A percentile compares a stretch with the other conserved stretches of the same genome.
Evolutionary conservation across 768 basidiomycete species (phyloP).

Genomic region (Royoungia palumana): DNA sequence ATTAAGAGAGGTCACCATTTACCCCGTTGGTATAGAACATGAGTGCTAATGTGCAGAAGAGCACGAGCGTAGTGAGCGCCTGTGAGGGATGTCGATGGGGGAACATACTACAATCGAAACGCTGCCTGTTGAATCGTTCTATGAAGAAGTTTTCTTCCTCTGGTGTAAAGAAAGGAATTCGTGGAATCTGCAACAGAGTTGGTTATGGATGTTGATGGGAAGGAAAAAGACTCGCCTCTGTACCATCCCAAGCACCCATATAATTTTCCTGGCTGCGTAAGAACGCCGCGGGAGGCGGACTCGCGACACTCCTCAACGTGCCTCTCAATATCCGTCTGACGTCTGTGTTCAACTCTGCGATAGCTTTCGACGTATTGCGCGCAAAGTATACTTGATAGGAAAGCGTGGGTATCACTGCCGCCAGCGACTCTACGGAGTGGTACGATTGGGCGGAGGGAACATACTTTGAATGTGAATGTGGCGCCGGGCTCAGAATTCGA

Average conservation of each 20-base stretch:
- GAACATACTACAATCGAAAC: slow-evolving; percentile 60
- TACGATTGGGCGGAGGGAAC: slow-evolving; percentile 51
- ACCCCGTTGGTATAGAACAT: slow-evolving; percentile 64
- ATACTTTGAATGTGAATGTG: slow-evolving; percentile 42
- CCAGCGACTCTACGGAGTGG: slow-evolving; percentile 42
- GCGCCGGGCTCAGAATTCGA: neutral
- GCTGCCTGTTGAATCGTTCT: slow-evolving; percentile 54
- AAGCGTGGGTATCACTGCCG: slow-evolving; percentile 46
- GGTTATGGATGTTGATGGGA: neutral
- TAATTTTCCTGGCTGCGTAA: slow-evolving; percentile 49
- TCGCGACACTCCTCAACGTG: slow-evolving; percentile 48
- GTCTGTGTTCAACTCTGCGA: slow-evolving; percentile 52
- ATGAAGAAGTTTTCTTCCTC: slow-evolving; percentile 72
- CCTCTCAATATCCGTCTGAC: slow-evolving; percentile 55
- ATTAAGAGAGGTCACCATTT: neutral
- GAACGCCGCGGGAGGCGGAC: slow-evolving; percentile 55
- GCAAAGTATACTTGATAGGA: slow-evolving; percentile 67
- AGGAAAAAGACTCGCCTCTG: slow-evolving; percentile 13
- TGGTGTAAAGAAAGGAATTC: slow-evolving; percentile 54
- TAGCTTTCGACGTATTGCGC: slow-evolving; percentile 42
- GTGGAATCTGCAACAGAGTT: slow-evolving; percentile 49
- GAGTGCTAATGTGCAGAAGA: slow-evolving; percentile 40
- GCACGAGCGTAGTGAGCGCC: neutral
- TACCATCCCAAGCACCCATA: slow-evolving; percentile 48
- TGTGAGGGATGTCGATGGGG: neutral